Percentiles rank a stretch among this genome's conserved stretches.
Evolutionary conservation across 2,329 filamentous ascomycete genomes (phyloP).

Genomic region (Hirsutella minnesotensis): DNA sequence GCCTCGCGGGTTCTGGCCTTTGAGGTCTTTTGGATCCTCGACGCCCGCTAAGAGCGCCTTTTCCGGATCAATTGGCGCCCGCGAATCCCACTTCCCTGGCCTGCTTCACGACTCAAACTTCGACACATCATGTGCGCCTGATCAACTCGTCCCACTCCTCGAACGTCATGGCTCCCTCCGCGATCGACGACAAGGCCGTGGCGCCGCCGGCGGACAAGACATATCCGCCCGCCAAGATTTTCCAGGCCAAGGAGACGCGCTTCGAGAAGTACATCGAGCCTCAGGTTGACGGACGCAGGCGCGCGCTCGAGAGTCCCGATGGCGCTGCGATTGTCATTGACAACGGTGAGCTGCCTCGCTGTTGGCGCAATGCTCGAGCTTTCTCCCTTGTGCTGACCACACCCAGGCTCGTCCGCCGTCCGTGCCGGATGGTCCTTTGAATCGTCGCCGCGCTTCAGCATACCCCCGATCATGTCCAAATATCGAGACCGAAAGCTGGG

Average conservation of each 20-base stretch:
- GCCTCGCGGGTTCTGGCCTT: constrained; percentile 16
- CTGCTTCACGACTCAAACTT: background rate
- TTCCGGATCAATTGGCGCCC: constrained; percentile 14
- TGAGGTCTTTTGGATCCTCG: constrained; percentile 2
- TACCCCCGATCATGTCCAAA: constrained; percentile 86
- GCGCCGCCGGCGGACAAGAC: constrained; percentile 24
- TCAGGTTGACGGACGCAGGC: constrained; percentile 56
- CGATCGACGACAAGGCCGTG: constrained; percentile 30
- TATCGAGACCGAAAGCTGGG: constrained; percentile 91
- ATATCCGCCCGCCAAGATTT: constrained; percentile 43
- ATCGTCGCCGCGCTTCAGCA: constrained; percentile 60
- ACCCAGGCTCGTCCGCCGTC: constrained; percentile 68
- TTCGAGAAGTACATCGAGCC: constrained; percentile 44
- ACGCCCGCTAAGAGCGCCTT: background rate
- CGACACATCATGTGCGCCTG: background rate
- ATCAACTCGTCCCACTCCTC: background rate
- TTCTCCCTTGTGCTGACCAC: constrained; percentile 6
- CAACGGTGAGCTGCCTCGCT: constrained; percentile 56
- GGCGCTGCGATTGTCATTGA: constrained; percentile 87
- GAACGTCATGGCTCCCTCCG: constrained; percentile 39
- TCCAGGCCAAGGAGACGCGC: constrained; percentile 48
- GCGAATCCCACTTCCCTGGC: background rate
- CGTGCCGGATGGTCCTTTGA: constrained; percentile 97
- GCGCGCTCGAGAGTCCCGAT: constrained; percentile 46
- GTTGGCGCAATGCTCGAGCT: background rate